These are phyloP conservation scores for Russula foetens DNA, from an alignment of 768 basidiomycete species.

Conservation along the genomic window DNA sequence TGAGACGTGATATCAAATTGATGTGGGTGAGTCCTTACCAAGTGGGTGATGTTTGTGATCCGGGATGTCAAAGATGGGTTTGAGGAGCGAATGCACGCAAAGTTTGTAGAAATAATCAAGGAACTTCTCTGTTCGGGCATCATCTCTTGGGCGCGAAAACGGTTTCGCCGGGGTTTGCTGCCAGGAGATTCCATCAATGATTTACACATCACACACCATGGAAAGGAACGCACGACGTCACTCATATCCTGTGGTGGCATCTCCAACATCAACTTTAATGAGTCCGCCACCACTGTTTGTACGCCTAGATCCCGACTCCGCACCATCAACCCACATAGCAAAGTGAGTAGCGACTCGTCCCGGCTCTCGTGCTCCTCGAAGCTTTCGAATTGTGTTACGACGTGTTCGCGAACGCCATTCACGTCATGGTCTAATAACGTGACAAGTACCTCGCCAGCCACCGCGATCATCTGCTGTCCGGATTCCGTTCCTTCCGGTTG, in stretches of 20 bases:
- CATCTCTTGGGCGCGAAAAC: conserved; percentile 61
- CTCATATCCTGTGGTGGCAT: conserved; percentile 38
- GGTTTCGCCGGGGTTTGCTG: conserved; percentile 29
- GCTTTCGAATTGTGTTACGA: conserved; percentile 73
- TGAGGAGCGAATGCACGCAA: conserved; percentile 69
- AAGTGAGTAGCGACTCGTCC: conserved; percentile 65
- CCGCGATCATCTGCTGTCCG: conserved; percentile 57
- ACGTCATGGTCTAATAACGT: conserved; percentile 87
- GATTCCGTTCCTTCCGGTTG: conserved; percentile 48
- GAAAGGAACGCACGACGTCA: conserved; percentile 19
- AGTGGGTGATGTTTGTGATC: conserved; percentile 43
- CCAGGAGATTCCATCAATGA: neutral
- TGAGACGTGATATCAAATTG: neutral
- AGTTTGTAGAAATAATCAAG: conserved; percentile 90
- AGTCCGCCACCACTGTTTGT: conserved; percentile 87
- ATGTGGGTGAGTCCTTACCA: conserved; percentile 18
- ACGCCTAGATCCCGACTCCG: conserved; percentile 76
- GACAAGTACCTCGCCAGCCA: conserved; percentile 79
- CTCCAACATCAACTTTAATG: conserved; percentile 76
- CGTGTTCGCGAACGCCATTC: conserved; percentile 75
- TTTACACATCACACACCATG: neutral
- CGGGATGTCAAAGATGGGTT: conserved; percentile 66
- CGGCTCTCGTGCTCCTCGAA: conserved; percentile 49
- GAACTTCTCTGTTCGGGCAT: conserved; percentile 81
- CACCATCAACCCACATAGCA: conserved; percentile 72